phyloP scores from a whole-genome alignment of 441 rosid species.

The Adansonia grandidieri region DNA sequence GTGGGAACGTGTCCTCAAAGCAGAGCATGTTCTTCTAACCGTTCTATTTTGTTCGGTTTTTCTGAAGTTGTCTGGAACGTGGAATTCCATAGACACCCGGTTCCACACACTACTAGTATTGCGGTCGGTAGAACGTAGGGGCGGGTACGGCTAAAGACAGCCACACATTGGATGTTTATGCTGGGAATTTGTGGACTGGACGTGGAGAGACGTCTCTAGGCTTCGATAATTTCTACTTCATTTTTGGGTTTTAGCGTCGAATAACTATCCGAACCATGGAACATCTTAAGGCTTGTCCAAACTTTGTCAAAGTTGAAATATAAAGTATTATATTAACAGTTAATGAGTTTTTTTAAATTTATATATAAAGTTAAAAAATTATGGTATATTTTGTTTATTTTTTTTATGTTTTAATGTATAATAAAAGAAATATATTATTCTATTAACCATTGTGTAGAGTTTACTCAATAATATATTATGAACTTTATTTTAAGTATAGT shows the following conservation, averaged over 20 bases:
- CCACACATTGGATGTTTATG: background rate
- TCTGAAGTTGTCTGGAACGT: background rate
- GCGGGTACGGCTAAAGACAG: background rate
- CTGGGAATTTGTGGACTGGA: background rate
- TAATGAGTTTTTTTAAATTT: no score
- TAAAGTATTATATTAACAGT: no score
- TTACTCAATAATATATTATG: no score
- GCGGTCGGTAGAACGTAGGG: background rate
- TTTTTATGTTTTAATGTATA: no score
- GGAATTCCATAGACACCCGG: background rate
- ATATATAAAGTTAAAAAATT: no score
- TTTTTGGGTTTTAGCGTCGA: background rate
- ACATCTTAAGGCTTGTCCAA: no score
- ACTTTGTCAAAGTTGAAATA: no score
- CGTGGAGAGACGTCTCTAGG: background rate
- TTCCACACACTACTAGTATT: background rate
- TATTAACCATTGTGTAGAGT: no score
- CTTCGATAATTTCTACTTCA: background rate
- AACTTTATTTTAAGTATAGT: no score
- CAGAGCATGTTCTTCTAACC: conserved; percentile 1
- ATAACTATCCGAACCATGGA: background rate
- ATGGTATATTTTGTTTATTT: no score
- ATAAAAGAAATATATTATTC: no score
- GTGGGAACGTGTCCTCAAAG: background rate
- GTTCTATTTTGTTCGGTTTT: background rate